Evolutionary conservation across 2,329 filamentous ascomycete species (phyloP).

Genomic region (Cladophialophora chaetospira): DNA sequence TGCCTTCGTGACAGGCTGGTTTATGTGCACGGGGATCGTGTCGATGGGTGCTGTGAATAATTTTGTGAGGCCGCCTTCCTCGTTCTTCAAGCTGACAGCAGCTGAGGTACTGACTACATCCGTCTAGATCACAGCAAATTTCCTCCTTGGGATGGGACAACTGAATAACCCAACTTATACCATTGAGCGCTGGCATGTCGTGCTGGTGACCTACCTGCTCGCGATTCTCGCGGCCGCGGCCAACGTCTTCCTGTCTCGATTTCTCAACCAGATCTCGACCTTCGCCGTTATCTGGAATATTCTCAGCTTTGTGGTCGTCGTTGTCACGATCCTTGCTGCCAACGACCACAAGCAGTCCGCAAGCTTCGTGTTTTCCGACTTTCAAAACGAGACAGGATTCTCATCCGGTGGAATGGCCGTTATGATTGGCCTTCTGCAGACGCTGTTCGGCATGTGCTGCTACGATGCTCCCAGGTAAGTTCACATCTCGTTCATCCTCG

Average conservation of each 20-base stretch:
- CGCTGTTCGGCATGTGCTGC: slow-evolving; percentile 43
- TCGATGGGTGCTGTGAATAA: slow-evolving; percentile 33
- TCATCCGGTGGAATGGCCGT: slow-evolving; percentile 52
- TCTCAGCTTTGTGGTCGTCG: slow-evolving; percentile 53
- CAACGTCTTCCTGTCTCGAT: slow-evolving; percentile 54
- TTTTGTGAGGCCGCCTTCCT: slow-evolving; percentile 28
- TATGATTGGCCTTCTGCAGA: slow-evolving; percentile 57
- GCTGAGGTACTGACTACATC: neutral
- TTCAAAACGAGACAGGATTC: slow-evolving; percentile 55
- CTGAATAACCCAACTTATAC: slow-evolving; percentile 54
- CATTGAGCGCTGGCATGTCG: slow-evolving; percentile 60
- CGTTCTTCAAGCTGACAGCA: neutral
- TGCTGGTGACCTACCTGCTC: slow-evolving; percentile 55
- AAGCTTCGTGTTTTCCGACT: slow-evolving; percentile 58
- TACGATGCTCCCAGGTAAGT: slow-evolving; percentile 21
- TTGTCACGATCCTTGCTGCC: slow-evolving; percentile 55
- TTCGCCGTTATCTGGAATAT: slow-evolving; percentile 53
- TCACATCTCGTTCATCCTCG: neutral
- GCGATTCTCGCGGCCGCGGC: slow-evolving; percentile 48
- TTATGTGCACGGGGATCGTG: slow-evolving; percentile 50
- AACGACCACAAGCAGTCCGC: slow-evolving; percentile 58
- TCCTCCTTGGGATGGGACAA: slow-evolving; percentile 58
- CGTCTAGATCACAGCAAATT: slow-evolving; percentile 52
- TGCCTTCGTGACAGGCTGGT: slow-evolving; percentile 52
- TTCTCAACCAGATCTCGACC: slow-evolving; percentile 54